Conservation (phyloP, 371 early-diverging fungal genomes). For the Umbelopsis sp. region DNA sequence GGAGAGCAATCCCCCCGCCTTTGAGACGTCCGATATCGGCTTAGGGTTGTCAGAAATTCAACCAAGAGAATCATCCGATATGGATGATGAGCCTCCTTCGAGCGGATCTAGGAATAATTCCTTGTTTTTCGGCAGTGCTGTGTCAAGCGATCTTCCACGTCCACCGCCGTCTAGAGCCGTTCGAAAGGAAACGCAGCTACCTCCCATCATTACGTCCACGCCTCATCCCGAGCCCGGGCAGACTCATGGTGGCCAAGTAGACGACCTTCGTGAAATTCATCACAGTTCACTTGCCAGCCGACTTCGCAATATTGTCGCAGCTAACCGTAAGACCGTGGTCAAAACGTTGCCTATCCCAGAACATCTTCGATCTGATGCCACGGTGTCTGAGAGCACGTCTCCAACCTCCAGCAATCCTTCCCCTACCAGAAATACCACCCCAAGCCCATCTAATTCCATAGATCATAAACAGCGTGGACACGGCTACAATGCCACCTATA, state of each 20-base stretch:
- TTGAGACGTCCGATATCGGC: not conserved
- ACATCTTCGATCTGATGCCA: slow-evolving; percentile 24
- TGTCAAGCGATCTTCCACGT: slow-evolving; percentile 1
- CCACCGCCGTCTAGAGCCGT: slow-evolving; percentile 9
- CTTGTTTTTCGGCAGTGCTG: slow-evolving; percentile 3
- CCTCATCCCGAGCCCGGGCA: not conserved
- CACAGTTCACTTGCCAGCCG: slow-evolving; percentile 27
- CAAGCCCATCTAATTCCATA: slow-evolving; percentile 16
- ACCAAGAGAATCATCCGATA: slow-evolving; percentile 17
- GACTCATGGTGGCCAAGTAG: not conserved
- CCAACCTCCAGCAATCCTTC: slow-evolving; percentile 12
- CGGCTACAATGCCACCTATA: not conserved
- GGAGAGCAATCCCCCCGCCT: not conserved
- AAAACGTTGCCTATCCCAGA: slow-evolving; percentile 43
- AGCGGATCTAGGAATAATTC: slow-evolving; percentile 15
- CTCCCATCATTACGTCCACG: not conserved
- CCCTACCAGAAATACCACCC: not conserved
- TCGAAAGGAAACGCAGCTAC: not conserved
- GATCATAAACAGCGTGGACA: slow-evolving; percentile 8
- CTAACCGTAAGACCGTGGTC: slow-evolving; percentile 29
- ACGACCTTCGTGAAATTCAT: slow-evolving; percentile 1
- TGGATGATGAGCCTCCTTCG: slow-evolving; percentile 7
- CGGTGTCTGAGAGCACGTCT: not conserved
- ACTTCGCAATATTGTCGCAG: slow-evolving; percentile 36
- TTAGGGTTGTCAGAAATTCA: not conserved